Percentiles rank a stretch among this genome's conserved stretches.
These are phyloP conservation scores for Monosporascus cannonballus DNA, from an alignment of 2,329 filamentous ascomycete genomes.

Conservation along the genomic window DNA sequence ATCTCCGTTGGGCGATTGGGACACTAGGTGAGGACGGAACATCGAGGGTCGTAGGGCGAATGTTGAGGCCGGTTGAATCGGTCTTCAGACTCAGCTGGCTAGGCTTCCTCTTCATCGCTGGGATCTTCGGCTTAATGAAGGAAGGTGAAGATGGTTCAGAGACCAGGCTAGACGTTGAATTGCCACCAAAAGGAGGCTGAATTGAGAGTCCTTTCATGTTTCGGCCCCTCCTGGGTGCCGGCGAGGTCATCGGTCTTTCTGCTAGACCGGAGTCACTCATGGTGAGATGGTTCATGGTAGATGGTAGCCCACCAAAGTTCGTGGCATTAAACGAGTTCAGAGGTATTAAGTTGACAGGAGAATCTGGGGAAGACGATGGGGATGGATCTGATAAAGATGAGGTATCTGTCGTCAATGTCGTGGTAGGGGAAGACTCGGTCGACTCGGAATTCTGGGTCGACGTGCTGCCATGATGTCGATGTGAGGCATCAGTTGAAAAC, in stretches of 20 bases:
- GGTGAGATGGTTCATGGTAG: slow-evolving; percentile 40
- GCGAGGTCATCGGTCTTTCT: slow-evolving; percentile 59
- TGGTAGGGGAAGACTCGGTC: slow-evolving; percentile 90
- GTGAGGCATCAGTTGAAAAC: slow-evolving; percentile 43
- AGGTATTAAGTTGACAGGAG: slow-evolving; percentile 68
- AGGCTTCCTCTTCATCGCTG: slow-evolving; percentile 65
- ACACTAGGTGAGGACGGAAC: slow-evolving; percentile 50
- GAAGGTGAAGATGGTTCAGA: slow-evolving; percentile 67
- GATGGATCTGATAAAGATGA: slow-evolving; percentile 86
- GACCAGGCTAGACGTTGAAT: slow-evolving; percentile 42
- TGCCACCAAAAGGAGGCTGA: slow-evolving; percentile 51
- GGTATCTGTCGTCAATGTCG: slow-evolving; percentile 86
- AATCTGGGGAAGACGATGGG: slow-evolving; percentile 87
- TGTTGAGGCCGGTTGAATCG: slow-evolving; percentile 50
- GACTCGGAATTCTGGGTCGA: slow-evolving; percentile 76
- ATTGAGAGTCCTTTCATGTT: slow-evolving; percentile 83
- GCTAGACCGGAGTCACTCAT: slow-evolving; percentile 34
- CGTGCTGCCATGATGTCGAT: slow-evolving; percentile 71
- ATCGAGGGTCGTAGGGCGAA: slow-evolving; percentile 42
- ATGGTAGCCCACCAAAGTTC: slow-evolving; percentile 42
- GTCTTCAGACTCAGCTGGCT: slow-evolving; percentile 76
- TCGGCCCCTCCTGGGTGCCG: slow-evolving; percentile 64
- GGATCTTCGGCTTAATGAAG: slow-evolving; percentile 75
- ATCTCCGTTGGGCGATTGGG: slow-evolving; percentile 54
- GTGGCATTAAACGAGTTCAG: slow-evolving; percentile 62